phyloP scores from a whole-genome alignment of 164 flowering plant genomes.

The Vitis vinifera region DNA sequence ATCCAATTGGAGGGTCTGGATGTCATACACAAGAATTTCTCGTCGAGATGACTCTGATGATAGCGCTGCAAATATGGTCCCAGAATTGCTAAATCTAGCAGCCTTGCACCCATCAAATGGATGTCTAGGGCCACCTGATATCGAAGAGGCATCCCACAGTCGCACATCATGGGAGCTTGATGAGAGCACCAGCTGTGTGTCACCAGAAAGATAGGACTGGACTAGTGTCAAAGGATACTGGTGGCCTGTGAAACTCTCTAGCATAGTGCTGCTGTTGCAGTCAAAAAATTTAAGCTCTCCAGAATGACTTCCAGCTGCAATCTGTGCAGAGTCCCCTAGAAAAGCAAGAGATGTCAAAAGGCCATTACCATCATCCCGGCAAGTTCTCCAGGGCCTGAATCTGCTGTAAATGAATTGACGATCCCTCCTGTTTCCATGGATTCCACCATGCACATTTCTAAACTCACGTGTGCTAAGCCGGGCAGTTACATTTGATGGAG shows the following conservation, averaged over 20 bases:
- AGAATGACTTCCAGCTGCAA: slow-evolving; percentile 76
- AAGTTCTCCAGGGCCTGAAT: slow-evolving; percentile 92
- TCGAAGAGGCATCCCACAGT: slow-evolving; percentile 81
- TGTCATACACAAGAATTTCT: slow-evolving; percentile 81
- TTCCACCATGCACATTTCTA: slow-evolving; percentile 66
- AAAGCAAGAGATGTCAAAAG: slow-evolving; percentile 80
- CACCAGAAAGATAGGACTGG: slow-evolving; percentile 59
- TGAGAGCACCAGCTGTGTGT: slow-evolving; percentile 68
- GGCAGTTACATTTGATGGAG: slow-evolving; percentile 85
- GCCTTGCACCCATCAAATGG: slow-evolving; percentile 83
- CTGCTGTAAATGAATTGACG: slow-evolving; percentile 94
- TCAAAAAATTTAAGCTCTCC: slow-evolving; percentile 92
- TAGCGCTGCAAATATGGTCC: slow-evolving; percentile 70
- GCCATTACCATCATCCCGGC: slow-evolving; percentile 77
- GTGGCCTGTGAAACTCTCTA: slow-evolving; percentile 76
- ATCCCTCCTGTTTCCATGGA: slow-evolving; percentile 74
- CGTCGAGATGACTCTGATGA: slow-evolving; percentile 54
- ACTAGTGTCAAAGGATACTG: slow-evolving; percentile 69
- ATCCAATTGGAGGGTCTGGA: slow-evolving; percentile 66
- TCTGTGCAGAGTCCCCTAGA: slow-evolving; percentile 67
- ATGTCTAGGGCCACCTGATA: slow-evolving; percentile 71
- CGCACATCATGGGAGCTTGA: slow-evolving; percentile 77
- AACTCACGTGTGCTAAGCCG: slow-evolving; percentile 80
- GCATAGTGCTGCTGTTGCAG: slow-evolving; percentile 52
- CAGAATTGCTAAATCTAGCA: slow-evolving; percentile 79